Percentiles rank a stretch among this genome's conserved stretches.
Evolutionary conservation across 1,139 yeast genomes (phyloP).

Genomic region (Debaryomyces sp.): DNA sequence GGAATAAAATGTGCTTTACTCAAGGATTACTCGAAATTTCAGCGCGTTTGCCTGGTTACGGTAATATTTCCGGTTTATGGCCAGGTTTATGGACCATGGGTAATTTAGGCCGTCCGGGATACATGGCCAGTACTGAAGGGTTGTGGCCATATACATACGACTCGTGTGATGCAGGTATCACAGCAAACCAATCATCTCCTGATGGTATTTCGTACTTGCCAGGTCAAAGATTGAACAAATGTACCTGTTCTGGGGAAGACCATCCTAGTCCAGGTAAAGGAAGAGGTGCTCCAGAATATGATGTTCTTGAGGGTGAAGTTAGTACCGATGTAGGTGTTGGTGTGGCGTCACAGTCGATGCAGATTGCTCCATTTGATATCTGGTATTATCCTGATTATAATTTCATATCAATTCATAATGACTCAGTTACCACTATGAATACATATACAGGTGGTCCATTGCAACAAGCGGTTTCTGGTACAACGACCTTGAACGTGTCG

Average conservation of each 20-base stretch:
- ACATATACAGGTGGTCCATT: slow-evolving; percentile 81
- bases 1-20: slow-evolving; percentile 83
- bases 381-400: slow-evolving; percentile 86
- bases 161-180: slow-evolving; percentile 83
- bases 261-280: slow-evolving; percentile 82
- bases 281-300: slow-evolving; percentile 90
- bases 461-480: slow-evolving; percentile 83
- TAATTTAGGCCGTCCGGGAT: slow-evolving; percentile 84
- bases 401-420: slow-evolving; percentile 64
- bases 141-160: slow-evolving; percentile 90
- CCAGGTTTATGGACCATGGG: slow-evolving; percentile 93
- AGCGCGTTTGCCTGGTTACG: slow-evolving; percentile 71
- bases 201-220: slow-evolving; percentile 82
- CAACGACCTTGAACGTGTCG: slow-evolving; percentile 64
- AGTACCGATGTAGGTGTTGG: slow-evolving; percentile 46
- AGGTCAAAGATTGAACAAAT: slow-evolving; percentile 70
- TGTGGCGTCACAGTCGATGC: slow-evolving; percentile 79
- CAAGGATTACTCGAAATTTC: slow-evolving; percentile 74
- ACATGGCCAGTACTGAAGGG: slow-evolving; percentile 76
- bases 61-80: slow-evolving; percentile 76
- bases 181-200: slow-evolving; percentile 84
- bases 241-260: slow-evolving; percentile 75
- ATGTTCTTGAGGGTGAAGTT: slow-evolving; percentile 76
- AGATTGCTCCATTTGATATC: slow-evolving; percentile 82
- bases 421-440: slow-evolving; percentile 67